Base-by-base conservation (phyloP, 371 early-diverging fungal genomes). In the Gilbertella persicaria region DNA sequence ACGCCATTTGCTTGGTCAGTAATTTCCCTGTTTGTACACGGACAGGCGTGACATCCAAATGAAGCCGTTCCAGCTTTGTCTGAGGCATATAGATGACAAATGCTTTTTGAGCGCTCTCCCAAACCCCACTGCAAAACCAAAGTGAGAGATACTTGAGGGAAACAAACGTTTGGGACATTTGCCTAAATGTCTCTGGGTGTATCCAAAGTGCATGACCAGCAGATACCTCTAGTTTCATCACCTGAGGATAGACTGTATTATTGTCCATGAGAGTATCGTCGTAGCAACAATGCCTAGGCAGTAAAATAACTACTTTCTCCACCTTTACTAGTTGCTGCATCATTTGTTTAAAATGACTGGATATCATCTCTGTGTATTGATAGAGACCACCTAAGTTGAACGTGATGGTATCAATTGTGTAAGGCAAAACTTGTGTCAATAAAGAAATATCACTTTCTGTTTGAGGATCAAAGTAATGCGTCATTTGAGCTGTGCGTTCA, bases 41-140 rank as follows among this genome's bases (percentile, higher is more conserved):
- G 13, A 53, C 26, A 14, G 53, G 45, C 12, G 53, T 45, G 5
- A 38, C 53, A 53, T 53, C 53, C 29, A 53, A 28, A 45, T 53
- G 38, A 12, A 53, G 12, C 20, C 52, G n/a, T 8, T 44, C 35
- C 7, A 53, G 25, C 4, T 35, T 7, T 0, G 19, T 37, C 12
- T 53, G 26, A 0, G 16, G 26, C 38, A 53, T 37, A 14, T 45
- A 26, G 2, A 53, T 9, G 4, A 19, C 16, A 38, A 45, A 53
- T 1, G 47, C 23, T 13, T 4, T 16, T 10, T 42, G 29, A 4
- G 10, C 35, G 12, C 26, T 19, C 4, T 36, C 35, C 53, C 53
- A 53, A 16, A 33, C 23, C 9, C 53, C 53, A 37, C 45, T 37
- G 38, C 19, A 17, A 8, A 45, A 28, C 43, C 45, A 45, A n/a